Evolutionary conservation across 805 yeast species (phyloP), one percentile per base, ranked within the genome.

Genomic region (Soucietia sequanensis): DNA sequence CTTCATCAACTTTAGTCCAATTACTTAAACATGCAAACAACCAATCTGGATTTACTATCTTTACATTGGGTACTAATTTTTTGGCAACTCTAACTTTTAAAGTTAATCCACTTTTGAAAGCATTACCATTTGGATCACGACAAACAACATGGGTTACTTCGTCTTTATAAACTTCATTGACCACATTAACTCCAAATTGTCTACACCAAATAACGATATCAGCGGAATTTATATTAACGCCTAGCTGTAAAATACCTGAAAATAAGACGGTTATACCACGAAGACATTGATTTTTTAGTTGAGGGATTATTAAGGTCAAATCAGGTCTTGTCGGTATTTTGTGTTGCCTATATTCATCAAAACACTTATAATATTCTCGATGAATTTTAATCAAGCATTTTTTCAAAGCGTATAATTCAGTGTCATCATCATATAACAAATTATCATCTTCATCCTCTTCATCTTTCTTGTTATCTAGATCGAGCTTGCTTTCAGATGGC

Each of bases 21-120:
- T 72, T 62, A 6, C 89, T 80, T 45, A 91, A 68, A 57, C 96
- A 85, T 23, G 83, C 80, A 62, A 90, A 90, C 2, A 91, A 61
- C 99, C 99, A 91, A 50, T 86, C 93, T 2, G 95, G 90, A 50
- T 81, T 82, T 13, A 91, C 95, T n/a, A 91, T 74, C 47, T 82
- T 79, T 23, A 83, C 82, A 13, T 65, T 55, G 1, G 81, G 80
- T 26, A 78, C 64, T n/a, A 71, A 62, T 35, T 78, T 65, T 51
- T 75, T 77, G 0, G 96, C 97, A 21, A 83, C 72, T 30, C 90
- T 73, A 7, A 90, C 96, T 56, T 91, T 91, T 49, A 78, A 75
- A 0, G 99, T 93, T 13, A 64, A 62, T 5, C 73, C 74, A 4
- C 48, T 31, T 33, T 54, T 61, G 28, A 39, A 42, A 3, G 47